These are phyloP conservation scores for Microbotryum violaceum DNA, from an alignment of 1,284 basidiomycete species.

Conservation along the genomic window DNA sequence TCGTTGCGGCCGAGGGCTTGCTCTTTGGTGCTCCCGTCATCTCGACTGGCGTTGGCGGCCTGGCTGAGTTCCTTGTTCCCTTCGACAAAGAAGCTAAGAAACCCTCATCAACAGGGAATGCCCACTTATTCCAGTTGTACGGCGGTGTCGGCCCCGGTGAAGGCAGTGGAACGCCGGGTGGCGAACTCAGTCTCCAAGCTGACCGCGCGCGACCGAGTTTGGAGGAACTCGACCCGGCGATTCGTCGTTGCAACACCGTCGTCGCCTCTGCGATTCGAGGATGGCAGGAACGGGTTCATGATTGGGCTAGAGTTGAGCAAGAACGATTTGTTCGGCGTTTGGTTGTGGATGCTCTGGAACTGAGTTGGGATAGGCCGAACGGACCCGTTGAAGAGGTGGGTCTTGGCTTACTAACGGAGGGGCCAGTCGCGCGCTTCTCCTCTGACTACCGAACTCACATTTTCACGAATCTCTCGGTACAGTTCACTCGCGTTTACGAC, in stretches of 20 bases:
- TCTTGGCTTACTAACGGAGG: not conserved
- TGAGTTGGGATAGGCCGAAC: slow-evolving; percentile 13
- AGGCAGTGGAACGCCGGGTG: slow-evolving; percentile 4
- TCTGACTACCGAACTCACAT: not conserved
- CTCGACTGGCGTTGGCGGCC: slow-evolving; percentile 19
- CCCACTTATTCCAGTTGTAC: slow-evolving; percentile 16
- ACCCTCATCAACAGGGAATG: slow-evolving; percentile 1
- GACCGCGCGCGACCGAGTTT: slow-evolving; percentile 8
- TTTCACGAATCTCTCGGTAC: not conserved
- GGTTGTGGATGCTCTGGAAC: slow-evolving; percentile 9
- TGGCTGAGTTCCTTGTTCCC: slow-evolving; percentile 17
- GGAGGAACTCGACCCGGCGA: slow-evolving; percentile 7
- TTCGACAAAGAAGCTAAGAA: not conserved
- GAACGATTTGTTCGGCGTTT: slow-evolving; percentile 6
- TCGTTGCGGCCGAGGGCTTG: slow-evolving; percentile 26
- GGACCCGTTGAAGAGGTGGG: slow-evolving; percentile 24
- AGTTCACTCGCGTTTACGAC: slow-evolving; percentile 22
- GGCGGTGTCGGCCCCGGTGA: not conserved
- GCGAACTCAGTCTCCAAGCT: slow-evolving; percentile 2
- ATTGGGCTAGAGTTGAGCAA: slow-evolving; percentile 1
- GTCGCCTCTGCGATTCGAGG: not conserved
- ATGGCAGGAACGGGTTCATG: not conserved
- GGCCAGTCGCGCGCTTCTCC: not conserved
- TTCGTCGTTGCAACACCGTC: not conserved
- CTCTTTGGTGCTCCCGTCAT: slow-evolving; percentile 20